These are phyloP conservation scores for Boeremia exigua DNA, from an alignment of 2,329 filamentous ascomycete species.

Conservation along the genomic window DNA sequence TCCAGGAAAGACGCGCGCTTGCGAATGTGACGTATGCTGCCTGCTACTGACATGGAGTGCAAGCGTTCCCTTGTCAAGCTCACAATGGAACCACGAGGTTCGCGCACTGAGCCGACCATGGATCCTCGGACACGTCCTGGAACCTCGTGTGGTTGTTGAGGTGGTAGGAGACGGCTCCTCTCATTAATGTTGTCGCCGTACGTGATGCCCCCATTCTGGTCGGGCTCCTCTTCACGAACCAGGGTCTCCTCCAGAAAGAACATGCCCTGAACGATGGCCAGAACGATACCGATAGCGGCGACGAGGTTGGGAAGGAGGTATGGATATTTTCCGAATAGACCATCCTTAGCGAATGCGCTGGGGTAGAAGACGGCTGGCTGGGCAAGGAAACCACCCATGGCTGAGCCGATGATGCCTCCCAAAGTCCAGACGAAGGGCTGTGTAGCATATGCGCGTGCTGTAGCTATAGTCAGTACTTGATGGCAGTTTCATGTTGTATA, in stretches of 20 bases:
- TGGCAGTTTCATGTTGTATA: background rate
- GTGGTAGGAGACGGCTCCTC: slow-evolving; percentile 65
- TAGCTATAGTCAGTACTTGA: slow-evolving; percentile 14
- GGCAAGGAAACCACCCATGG: slow-evolving; percentile 86
- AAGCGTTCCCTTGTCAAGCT: slow-evolving; percentile 33
- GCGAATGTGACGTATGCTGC: slow-evolving; percentile 41
- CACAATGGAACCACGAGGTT: slow-evolving; percentile 31
- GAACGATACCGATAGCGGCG: slow-evolving; percentile 75
- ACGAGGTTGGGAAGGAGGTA: slow-evolving; percentile 90
- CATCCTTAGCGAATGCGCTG: slow-evolving; percentile 67
- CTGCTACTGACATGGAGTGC: slow-evolving; percentile 39
- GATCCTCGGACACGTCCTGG: slow-evolving; percentile 41
- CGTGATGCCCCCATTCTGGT: slow-evolving; percentile 53
- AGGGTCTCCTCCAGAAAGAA: slow-evolving; percentile 81
- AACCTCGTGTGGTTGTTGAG: slow-evolving; percentile 54
- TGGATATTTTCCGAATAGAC: slow-evolving; percentile 78
- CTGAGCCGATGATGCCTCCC: slow-evolving; percentile 84
- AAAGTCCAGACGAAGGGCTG: slow-evolving; percentile 96
- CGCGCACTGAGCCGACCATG: slow-evolving; percentile 32
- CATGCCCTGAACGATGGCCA: slow-evolving; percentile 81
- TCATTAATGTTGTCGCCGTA: slow-evolving; percentile 74
- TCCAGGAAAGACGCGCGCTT: slow-evolving; percentile 47
- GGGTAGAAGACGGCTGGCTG: slow-evolving; percentile 79
- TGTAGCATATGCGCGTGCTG: slow-evolving; percentile 83
- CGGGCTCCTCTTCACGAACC: slow-evolving; percentile 39